Percentiles rank a stretch among this genome's conserved stretches.
Evolutionary conservation across 2,329 filamentous ascomycete genomes (phyloP).

Genomic region (Xylariaceae sp.): DNA sequence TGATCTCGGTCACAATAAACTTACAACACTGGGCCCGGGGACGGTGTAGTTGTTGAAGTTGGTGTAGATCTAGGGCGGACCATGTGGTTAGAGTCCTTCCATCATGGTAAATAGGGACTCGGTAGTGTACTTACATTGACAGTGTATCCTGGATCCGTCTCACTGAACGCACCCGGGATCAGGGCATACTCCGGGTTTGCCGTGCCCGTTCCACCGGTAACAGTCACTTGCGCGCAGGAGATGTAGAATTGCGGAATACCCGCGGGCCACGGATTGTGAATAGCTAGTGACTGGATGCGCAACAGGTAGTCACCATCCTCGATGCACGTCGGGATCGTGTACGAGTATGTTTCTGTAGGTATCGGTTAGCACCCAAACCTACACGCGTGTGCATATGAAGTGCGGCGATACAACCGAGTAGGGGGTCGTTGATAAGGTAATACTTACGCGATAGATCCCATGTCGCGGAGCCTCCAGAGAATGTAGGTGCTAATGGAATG

Average conservation of each 20-base stretch:
- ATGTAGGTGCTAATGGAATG: slow-evolving; percentile 28
- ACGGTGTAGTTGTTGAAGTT: slow-evolving; percentile 19
- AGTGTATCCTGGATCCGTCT: slow-evolving; percentile 17
- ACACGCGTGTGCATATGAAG: not conserved
- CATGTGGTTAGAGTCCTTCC: not conserved
- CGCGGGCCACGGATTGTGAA: slow-evolving; percentile 51
- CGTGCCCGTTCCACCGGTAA: slow-evolving; percentile 14
- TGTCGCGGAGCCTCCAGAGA: slow-evolving; percentile 29
- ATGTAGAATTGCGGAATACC: slow-evolving; percentile 45
- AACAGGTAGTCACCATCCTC: slow-evolving; percentile 56
- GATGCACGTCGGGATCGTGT: slow-evolving; percentile 48
- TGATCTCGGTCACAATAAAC: not conserved
- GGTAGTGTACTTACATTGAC: slow-evolving; percentile 14
- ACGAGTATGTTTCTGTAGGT: slow-evolving; percentile 33
- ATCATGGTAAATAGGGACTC: not conserved
- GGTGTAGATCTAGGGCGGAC: slow-evolving; percentile 13
- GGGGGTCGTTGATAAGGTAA: not conserved
- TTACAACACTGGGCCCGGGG: slow-evolving; percentile 17
- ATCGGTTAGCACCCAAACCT: not conserved
- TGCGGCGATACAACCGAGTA: not conserved
- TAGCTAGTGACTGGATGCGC: slow-evolving; percentile 57
- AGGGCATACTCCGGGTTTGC: slow-evolving; percentile 9
- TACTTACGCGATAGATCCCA: slow-evolving; percentile 34
- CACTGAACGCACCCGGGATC: slow-evolving; percentile 18
- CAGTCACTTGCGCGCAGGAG: slow-evolving; percentile 33